Evolutionary conservation across 768 basidiomycete genomes (phyloP).

Genomic region (Cyathus striatus): DNA sequence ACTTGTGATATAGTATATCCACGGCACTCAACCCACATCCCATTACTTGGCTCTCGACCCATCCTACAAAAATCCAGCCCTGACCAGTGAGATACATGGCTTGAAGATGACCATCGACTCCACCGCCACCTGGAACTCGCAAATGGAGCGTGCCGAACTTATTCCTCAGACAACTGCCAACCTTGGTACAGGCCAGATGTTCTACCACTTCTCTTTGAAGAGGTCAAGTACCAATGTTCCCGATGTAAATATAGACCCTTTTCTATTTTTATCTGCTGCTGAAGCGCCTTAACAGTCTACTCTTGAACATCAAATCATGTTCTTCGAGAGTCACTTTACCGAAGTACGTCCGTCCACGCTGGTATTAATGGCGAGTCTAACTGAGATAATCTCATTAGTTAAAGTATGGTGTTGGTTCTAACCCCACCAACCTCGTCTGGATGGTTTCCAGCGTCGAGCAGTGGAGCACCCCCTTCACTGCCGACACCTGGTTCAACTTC

Average conservation of each 20-base stretch:
- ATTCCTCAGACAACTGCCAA: slow-evolving; percentile 45
- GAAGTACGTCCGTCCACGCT: slow-evolving; percentile 28
- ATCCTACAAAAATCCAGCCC: slow-evolving; percentile 55
- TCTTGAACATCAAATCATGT: slow-evolving; percentile 55
- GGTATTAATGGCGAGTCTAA: neutral
- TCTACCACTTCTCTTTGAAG: slow-evolving; percentile 60
- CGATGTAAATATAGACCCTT: slow-evolving; percentile 28
- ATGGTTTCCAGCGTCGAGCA: slow-evolving; percentile 38
- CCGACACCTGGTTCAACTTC: slow-evolving; percentile 61
- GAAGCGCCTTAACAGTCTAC: slow-evolving; percentile 29
- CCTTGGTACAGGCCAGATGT: slow-evolving; percentile 51
- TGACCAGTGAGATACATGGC: slow-evolving; percentile 43
- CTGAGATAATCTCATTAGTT: slow-evolving; percentile 25
- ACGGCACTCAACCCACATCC: slow-evolving; percentile 46
- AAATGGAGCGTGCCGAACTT: slow-evolving; percentile 41
- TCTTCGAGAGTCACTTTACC: slow-evolving; percentile 63
- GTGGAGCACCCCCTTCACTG: slow-evolving; percentile 46
- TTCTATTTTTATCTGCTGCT: neutral
- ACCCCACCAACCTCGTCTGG: slow-evolving; percentile 47
- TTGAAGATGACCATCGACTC: slow-evolving; percentile 50
- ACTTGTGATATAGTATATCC: slow-evolving; percentile 38
- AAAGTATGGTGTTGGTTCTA: slow-evolving; percentile 52
- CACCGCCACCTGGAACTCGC: slow-evolving; percentile 51
- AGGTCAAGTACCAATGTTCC: slow-evolving; percentile 43
- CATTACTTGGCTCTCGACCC: slow-evolving; percentile 46